These are phyloP conservation scores for Pichia sp. DNA, from an alignment of 1,139 yeast genomes.

Conservation along the genomic window DNA sequence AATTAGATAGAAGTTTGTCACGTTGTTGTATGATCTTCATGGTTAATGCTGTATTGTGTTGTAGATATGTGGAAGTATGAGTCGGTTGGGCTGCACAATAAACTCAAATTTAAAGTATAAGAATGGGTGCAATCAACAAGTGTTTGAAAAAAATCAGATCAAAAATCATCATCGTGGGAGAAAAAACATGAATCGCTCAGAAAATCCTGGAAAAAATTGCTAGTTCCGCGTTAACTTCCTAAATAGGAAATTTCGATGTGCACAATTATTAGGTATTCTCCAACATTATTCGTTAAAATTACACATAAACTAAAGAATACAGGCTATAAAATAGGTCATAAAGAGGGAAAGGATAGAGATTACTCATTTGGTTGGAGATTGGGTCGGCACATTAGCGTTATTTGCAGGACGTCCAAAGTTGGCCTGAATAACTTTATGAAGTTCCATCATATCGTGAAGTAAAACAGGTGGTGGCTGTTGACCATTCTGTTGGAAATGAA, in stretches of 20 bases:
- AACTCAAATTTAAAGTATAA: too few species aligned
- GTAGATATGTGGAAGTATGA: too few species aligned
- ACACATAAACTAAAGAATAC: too few species aligned
- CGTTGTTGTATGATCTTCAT: constrained; percentile 45
- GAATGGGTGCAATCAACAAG: not conserved
- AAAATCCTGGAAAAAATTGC: not conserved
- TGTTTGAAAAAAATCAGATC: not conserved
- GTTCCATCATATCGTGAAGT: constrained; percentile 18
- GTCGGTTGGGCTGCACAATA: too few species aligned
- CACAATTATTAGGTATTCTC: too few species aligned
- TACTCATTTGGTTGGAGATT: not conserved
- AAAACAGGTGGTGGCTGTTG: constrained; percentile 19
- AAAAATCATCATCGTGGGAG: not conserved
- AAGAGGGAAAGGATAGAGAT: too few species aligned
- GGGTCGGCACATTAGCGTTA: not conserved
- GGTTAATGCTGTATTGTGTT: not conserved
- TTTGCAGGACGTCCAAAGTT: constrained; percentile 4
- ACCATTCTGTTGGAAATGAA: constrained; percentile 18
- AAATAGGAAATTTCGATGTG: not conserved
- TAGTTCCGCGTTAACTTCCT: not conserved
- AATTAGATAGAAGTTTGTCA: constrained; percentile 67
- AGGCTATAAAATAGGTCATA: too few species aligned
- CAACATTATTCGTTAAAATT: not conserved
- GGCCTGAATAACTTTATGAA: constrained; percentile 11
- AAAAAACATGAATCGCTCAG: not conserved